Conservation (phyloP, 2,329 filamentous ascomycete species). For the Sclerotinia spermophila region DNA sequence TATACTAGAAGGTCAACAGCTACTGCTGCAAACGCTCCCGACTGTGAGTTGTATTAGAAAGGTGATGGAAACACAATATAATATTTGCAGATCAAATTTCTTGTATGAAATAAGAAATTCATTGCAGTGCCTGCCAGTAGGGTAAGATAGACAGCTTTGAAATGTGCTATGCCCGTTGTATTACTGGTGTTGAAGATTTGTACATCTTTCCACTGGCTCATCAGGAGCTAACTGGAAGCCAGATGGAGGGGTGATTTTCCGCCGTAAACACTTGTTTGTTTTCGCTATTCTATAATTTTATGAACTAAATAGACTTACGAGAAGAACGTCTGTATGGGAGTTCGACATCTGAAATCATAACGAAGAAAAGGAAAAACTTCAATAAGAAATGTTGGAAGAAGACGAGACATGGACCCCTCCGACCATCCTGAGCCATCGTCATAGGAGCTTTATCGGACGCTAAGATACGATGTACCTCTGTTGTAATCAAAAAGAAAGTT, state of each 20-base stretch:
- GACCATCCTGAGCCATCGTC: conserved; percentile 23
- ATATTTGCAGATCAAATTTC: background rate
- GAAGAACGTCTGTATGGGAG: conserved; percentile 53
- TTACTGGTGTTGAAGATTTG: background rate
- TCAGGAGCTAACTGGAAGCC: background rate
- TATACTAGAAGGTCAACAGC: conserved; percentile 74
- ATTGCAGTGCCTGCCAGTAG: background rate
- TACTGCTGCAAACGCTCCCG: conserved; percentile 80
- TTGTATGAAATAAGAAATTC: background rate
- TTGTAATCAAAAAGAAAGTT: conserved; percentile 15
- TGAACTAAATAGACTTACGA: conserved; percentile 43
- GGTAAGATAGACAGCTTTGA: background rate
- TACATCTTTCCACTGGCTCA: background rate
- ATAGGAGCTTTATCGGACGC: conserved; percentile 25
- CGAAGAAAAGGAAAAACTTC: conserved; percentile 17
- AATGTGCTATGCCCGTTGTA: background rate
- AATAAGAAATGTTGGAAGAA: conserved; percentile 13
- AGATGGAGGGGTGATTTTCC: background rate
- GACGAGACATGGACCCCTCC: background rate
- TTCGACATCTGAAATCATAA: conserved; percentile 41
- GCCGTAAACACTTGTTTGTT: background rate
- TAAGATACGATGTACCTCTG: conserved; percentile 16
- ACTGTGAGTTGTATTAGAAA: conserved; percentile 46
- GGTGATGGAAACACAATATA: background rate
- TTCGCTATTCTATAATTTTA: background rate